These are phyloP conservation scores for Echinochloa phyllopogon DNA, from an alignment of 176 grass and related monocot genomes.

Conservation along the genomic window DNA sequence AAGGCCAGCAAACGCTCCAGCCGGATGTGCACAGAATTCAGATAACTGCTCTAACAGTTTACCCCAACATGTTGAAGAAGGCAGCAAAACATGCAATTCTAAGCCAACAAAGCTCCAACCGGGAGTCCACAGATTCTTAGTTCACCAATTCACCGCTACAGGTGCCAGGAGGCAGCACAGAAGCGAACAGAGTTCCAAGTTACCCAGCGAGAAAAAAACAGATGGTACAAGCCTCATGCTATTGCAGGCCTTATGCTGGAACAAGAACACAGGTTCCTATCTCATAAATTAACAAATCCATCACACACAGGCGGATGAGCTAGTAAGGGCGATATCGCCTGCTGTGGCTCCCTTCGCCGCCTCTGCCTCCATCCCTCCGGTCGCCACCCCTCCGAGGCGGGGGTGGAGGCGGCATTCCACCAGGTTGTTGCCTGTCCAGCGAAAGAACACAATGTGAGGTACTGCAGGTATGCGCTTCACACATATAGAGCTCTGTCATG, in stretches of 20 bases:
- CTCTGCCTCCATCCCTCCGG: conserved; percentile 58
- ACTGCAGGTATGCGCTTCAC: background rate
- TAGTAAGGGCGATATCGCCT: conserved; percentile 82
- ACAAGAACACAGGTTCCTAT: conserved; percentile 32
- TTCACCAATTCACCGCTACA: background rate
- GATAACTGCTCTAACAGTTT: background rate
- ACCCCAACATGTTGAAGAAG: background rate
- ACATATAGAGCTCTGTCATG: background rate
- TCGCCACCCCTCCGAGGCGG: conserved; percentile 62
- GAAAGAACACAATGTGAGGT: conserved; percentile 17
- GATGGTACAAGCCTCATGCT: background rate
- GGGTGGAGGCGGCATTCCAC: conserved; percentile 53
- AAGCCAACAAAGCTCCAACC: background rate
- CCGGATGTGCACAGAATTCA: background rate
- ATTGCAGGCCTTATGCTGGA: conserved; percentile 30
- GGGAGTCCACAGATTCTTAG: background rate
- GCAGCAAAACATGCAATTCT: background rate
- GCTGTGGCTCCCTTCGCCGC: conserved; percentile 56
- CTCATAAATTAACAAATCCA: conserved; percentile 29
- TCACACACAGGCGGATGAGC: background rate
- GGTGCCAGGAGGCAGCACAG: background rate
- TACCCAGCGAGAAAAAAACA: background rate
- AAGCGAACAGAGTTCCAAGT: background rate
- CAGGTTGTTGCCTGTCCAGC: conserved; percentile 79
- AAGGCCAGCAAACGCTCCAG: background rate